phyloP scores from a whole-genome alignment of 2,329 filamentous ascomycete genomes.

The Myriangium duriaei region DNA sequence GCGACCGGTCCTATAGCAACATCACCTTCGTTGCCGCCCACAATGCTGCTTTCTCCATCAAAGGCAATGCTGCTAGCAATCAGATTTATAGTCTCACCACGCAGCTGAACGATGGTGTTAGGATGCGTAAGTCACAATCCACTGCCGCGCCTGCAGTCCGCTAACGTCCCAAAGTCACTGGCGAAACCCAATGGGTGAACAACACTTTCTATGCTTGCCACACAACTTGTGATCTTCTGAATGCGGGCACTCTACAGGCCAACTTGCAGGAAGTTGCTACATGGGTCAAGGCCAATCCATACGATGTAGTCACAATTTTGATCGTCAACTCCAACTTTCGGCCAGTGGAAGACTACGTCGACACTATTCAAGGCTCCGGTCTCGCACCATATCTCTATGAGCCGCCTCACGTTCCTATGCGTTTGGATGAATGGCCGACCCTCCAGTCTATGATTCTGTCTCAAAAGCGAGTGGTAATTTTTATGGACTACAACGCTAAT shows the following conservation, averaged over 20 bases:
- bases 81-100: conserved; percentile 54
- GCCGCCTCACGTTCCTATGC: conserved; percentile 59
- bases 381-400: conserved; percentile 61
- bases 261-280: conserved; percentile 56
- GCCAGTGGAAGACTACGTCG: conserved; percentile 49
- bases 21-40: conserved; percentile 67
- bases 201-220: conserved; percentile 67
- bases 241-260: conserved; percentile 63
- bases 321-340: conserved; percentile 74
- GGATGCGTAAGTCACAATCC: conserved; percentile 36
- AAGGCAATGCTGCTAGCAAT: conserved; percentile 63
- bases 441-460: conserved; percentile 60
- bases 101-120: conserved; percentile 67
- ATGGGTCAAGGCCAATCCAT: conserved; percentile 68
- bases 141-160: conserved; percentile 21
- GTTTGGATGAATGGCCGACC: conserved; percentile 68
- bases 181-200: conserved; percentile 45
- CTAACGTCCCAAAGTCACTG: conserved; percentile 35
- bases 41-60: conserved; percentile 65
- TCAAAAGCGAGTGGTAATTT: conserved; percentile 58
- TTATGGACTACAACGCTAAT: conserved; percentile 76
- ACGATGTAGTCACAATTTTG: conserved; percentile 77
- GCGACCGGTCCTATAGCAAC: conserved; percentile 64
- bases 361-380: conserved; percentile 58
- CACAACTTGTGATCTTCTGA: conserved; percentile 66